These are phyloP conservation scores for Gracilaria domingensis DNA, from an alignment of 23 red algal genomes.

Conservation along the genomic window DNA sequence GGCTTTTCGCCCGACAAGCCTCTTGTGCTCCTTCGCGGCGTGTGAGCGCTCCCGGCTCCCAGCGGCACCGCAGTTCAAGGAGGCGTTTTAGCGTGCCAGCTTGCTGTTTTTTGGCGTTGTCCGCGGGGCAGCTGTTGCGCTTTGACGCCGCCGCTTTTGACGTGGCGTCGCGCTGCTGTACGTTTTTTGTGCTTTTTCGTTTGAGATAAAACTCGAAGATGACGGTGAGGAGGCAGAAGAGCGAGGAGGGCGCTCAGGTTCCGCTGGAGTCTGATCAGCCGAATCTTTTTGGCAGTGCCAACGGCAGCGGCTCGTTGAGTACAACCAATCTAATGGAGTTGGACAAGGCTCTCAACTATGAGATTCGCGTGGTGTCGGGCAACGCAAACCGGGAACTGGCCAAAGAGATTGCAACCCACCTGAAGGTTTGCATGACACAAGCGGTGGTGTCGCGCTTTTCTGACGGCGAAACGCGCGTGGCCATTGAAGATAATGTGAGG, in stretches of 20 bases:
- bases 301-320: constrained; percentile 52
- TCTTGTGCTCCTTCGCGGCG: background rate
- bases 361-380: constrained; percentile 93
- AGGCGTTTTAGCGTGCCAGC: no score
- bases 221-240: constrained; percentile 18
- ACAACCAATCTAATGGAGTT: constrained; percentile 70
- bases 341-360: constrained; percentile 97
- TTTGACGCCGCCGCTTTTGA: no score
- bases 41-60: no score
- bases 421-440: constrained; percentile 77
- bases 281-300: constrained; percentile 49
- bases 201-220: background rate
- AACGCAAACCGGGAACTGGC: constrained; percentile 93
- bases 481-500: constrained; percentile 96
- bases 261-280: constrained; percentile 54
- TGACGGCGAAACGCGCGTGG: constrained; percentile 96
- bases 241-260: constrained; percentile 53
- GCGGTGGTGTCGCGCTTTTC: constrained; percentile 92
- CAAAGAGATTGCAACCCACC: constrained; percentile 80
- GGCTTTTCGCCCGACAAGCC: background rate
- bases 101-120: no score
- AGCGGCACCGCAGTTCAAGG: no score
- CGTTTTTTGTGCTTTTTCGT: background rate
- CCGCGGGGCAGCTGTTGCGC: background rate
- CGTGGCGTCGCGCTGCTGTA: no score